phyloP scores from a whole-genome alignment of 1,284 basidiomycete species.

The Sphagnurus paluster region DNA sequence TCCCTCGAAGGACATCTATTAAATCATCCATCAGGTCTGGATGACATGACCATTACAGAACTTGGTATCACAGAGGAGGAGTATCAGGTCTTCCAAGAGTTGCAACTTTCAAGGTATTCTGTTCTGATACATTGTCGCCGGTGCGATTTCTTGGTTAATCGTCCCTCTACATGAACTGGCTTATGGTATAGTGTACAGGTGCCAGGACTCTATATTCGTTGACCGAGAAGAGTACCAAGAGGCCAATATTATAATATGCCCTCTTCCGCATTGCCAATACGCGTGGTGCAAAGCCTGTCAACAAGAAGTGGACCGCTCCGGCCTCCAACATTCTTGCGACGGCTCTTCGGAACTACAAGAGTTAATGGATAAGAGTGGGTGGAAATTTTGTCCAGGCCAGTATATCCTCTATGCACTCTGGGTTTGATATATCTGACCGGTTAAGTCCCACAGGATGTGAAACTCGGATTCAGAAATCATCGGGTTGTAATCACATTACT shows the following conservation, averaged over 20 bases:
- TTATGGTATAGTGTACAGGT: slow-evolving; percentile 31
- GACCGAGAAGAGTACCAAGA: slow-evolving; percentile 49
- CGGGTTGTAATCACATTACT: slow-evolving; percentile 67
- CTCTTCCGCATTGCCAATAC: slow-evolving; percentile 37
- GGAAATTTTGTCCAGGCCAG: slow-evolving; percentile 14
- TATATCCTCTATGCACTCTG: slow-evolving; percentile 27
- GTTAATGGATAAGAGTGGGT: not conserved
- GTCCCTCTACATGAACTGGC: slow-evolving; percentile 16
- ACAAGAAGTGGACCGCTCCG: slow-evolving; percentile 37
- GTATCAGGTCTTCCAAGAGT: slow-evolving; percentile 48
- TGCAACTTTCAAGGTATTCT: slow-evolving; percentile 54
- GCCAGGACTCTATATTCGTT: slow-evolving; percentile 22
- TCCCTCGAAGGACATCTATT: no score
- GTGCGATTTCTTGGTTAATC: slow-evolving; percentile 26
- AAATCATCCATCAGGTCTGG: slow-evolving; percentile 17
- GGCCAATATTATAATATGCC: slow-evolving; percentile 17
- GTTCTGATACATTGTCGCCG: slow-evolving; percentile 52
- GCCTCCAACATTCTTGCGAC: slow-evolving; percentile 54
- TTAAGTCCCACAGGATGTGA: slow-evolving; percentile 57
- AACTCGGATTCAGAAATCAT: slow-evolving; percentile 55
- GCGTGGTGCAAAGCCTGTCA: slow-evolving; percentile 57
- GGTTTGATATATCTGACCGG: slow-evolving; percentile 42
- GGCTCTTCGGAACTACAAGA: not conserved
- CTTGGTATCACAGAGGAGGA: slow-evolving; percentile 51
- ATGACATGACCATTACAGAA: slow-evolving; percentile 23